A percentile compares a stretch with the other conserved stretches of the same genome.
Evolutionary conservation across 495 filamentous ascomycete species (phyloP).

Genomic region (Xylaria venustula): DNA sequence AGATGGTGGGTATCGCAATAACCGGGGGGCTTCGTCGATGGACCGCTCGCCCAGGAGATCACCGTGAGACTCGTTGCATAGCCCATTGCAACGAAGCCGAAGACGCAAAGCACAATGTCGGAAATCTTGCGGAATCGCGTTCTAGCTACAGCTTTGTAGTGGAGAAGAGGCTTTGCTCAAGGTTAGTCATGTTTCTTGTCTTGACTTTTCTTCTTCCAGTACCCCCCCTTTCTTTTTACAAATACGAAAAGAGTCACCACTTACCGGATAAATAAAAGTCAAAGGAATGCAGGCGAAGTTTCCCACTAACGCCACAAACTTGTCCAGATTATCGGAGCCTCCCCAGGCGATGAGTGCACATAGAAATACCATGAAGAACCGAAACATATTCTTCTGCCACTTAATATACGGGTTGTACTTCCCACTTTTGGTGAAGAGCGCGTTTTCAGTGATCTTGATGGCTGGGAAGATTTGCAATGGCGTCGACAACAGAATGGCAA

Average conservation of each 20-base stretch:
- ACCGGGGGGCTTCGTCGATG: constrained; percentile 38
- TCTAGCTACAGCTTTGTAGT: constrained; percentile 74
- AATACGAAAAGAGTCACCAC: constrained; percentile 27
- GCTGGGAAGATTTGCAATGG: constrained; percentile 96
- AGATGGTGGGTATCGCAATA: constrained; percentile 44
- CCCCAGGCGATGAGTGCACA: constrained; percentile 88
- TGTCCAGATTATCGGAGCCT: constrained; percentile 90
- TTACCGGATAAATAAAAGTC: constrained; percentile 95
- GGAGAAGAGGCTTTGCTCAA: constrained; percentile 71
- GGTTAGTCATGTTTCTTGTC: not conserved
- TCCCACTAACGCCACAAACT: constrained; percentile 92
- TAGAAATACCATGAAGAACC: constrained; percentile 83
- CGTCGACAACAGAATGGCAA: constrained; percentile 90
- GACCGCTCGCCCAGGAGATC: constrained; percentile 67
- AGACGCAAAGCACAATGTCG: constrained; percentile 72
- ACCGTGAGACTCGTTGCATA: constrained; percentile 88
- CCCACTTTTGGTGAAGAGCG: constrained; percentile 69
- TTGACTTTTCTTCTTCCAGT: too few species aligned
- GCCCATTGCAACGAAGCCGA: constrained; percentile 80
- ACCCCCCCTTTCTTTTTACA: not conserved
- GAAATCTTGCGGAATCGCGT: constrained; percentile 59
- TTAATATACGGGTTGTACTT: constrained; percentile 97
- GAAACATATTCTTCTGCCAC: constrained; percentile 97
- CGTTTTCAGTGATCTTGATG: constrained; percentile 74
- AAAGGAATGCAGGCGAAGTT: constrained; percentile 97